A percentile compares a stretch with the other conserved stretches of the same genome.
Evolutionary conservation across 495 filamentous ascomycete genomes (phyloP).

Genomic region (Parathielavia appendiculata): DNA sequence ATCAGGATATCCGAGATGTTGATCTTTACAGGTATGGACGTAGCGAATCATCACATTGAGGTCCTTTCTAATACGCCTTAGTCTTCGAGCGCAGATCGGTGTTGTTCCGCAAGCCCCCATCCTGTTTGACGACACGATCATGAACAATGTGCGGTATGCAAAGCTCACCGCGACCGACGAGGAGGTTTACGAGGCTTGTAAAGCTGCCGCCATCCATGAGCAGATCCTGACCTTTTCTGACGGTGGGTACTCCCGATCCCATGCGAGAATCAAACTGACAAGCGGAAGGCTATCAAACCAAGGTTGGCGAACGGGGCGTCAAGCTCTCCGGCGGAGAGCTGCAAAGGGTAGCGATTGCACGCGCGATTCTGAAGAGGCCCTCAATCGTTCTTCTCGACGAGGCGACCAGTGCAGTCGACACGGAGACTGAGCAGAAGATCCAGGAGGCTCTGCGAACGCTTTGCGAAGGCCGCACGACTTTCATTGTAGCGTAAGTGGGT

Average conservation of each 20-base stretch:
- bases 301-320: slow-evolving; percentile 58
- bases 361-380: slow-evolving; percentile 52
- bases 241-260: slow-evolving; percentile 16
- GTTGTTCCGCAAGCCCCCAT: slow-evolving; percentile 67
- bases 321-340: slow-evolving; percentile 71
- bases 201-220: slow-evolving; percentile 64
- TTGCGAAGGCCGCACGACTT: slow-evolving; percentile 55
- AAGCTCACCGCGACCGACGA: slow-evolving; percentile 54
- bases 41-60: background rate
- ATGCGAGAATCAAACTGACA: slow-evolving; percentile 13
- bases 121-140: slow-evolving; percentile 67
- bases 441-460: slow-evolving; percentile 59
- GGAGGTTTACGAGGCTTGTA: slow-evolving; percentile 66
- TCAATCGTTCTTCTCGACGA: slow-evolving; percentile 54
- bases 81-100: slow-evolving; percentile 61
- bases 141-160: slow-evolving; percentile 70
- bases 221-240: slow-evolving; percentile 62
- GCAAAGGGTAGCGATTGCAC: slow-evolving; percentile 73
- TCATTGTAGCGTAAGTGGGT: slow-evolving; percentile 55
- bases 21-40: slow-evolving; percentile 49
- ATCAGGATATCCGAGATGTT: slow-evolving; percentile 65
- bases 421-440: slow-evolving; percentile 67
- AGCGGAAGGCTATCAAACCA: slow-evolving; percentile 48
- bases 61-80: slow-evolving; percentile 28
- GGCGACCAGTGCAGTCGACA: slow-evolving; percentile 55